Evolutionary conservation across 805 yeast species (phyloP), one percentile per base, ranked within the genome.

Genomic region (Wickerhamiella australiensis): DNA sequence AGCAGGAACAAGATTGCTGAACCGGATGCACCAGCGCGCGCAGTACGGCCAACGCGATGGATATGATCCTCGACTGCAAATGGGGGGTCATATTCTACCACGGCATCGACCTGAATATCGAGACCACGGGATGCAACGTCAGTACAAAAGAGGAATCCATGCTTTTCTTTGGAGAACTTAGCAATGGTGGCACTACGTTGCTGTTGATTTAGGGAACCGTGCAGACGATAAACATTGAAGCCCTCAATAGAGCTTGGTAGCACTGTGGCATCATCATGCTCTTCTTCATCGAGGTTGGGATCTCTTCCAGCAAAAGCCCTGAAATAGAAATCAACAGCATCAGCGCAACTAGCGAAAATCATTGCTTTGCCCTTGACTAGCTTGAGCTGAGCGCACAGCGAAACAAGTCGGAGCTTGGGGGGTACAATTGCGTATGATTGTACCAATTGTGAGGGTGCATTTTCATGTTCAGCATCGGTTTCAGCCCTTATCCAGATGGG

Each of bases 121-220:
- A 92, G 72, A 54, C 99, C 99, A 68, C 99, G 79, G 29, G 97
- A 80, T 0, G 96, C 98, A 53, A 92, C 97, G 73, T 92, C 99
- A 0, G 99, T 92, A 71, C 97, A 90, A 57, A 92, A 77, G 59
- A 92, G 71, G 18, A 92, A 72, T 1, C 81, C 73, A 7, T 47
- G 46, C 1, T 25, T 18, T 58, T 80, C 80, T 50, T 73, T 73
- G 9, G 46, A 20, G 43, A 52, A 50, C 37, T 52, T 52, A 4
- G 68, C 53, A 51, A 87, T 71, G 0, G 96, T 88, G 0, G 84
- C 66, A 0, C 94, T 77, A 68, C 99, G 81, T 15, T 75, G 70
- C 54, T 78, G 87, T 63, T 92, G 99, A 0, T 86, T 72, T 53
- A 92, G 69, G 0, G 95, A 85, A 47, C 99, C 99, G 65, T 94